A percentile compares a stretch with the other conserved stretches of the same genome.
phyloP scores from a whole-genome alignment of 164 flowering plant species.

The Chloranthus sessilifolius region DNA sequence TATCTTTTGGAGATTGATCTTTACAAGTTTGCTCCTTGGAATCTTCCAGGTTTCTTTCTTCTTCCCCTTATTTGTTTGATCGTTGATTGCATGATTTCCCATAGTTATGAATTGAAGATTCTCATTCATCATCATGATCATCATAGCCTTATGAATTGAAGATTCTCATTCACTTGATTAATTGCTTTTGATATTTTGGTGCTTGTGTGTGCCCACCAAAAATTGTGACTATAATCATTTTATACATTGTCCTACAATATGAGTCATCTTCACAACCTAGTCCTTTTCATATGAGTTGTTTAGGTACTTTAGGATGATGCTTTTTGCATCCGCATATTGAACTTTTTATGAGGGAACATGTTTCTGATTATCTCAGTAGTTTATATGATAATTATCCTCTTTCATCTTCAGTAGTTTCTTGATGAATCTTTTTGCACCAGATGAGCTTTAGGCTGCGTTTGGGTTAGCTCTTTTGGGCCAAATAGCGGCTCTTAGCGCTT shows the following conservation, averaged over 20 bases:
- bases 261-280: too few species aligned
- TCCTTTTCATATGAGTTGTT: too few species aligned
- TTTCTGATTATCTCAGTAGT: background rate
- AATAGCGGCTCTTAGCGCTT: background rate
- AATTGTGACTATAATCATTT: too few species aligned
- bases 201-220: background rate
- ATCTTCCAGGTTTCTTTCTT: conserved; percentile 60
- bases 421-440: background rate
- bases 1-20: conserved; percentile 62
- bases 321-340: background rate
- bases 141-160: too few species aligned
- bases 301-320: background rate
- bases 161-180: too few species aligned
- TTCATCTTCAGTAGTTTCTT: background rate
- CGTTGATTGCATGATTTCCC: background rate
- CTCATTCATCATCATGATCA: too few species aligned
- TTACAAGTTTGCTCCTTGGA: conserved; percentile 72
- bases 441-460: too few species aligned
- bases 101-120: background rate
- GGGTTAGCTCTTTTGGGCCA: too few species aligned
- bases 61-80: background rate
- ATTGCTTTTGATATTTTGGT: too few species aligned
- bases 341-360: background rate
- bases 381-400: background rate
- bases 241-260: too few species aligned